phyloP scores from a whole-genome alignment of 139 green algal genomes.

The Picochlorum costavermella region DNA sequence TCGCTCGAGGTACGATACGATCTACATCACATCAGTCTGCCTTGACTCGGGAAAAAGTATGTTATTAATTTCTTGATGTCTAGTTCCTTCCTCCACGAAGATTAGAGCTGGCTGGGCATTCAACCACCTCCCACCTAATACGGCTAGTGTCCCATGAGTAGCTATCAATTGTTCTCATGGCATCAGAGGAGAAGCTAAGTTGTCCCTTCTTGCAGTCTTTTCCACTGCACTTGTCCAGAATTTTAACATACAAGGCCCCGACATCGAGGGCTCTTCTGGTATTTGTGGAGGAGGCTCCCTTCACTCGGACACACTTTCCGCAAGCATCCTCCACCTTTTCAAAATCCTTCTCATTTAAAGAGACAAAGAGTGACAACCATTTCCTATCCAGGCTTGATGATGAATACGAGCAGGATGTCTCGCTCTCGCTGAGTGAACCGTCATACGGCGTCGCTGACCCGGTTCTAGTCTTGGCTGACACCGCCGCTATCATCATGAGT shows the following conservation, averaged over 20 bases:
- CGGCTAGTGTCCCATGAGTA: background rate
- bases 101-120: background rate
- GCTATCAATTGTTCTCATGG: background rate
- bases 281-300: background rate
- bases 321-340: background rate
- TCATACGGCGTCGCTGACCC: no score
- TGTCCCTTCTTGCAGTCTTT: slow-evolving; percentile 1
- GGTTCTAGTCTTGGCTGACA: no score
- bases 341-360: background rate
- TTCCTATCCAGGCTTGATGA: background rate
- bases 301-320: background rate
- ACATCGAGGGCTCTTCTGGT: background rate
- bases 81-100: background rate
- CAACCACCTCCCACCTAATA: background rate
- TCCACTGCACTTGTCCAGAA: background rate
- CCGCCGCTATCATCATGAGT: no score
- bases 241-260: background rate
- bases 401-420: no score
- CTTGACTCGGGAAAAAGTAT: no score
- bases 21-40: no score
- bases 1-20: no score
- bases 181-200: background rate
- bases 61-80: no score
- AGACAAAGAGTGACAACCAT: background rate
- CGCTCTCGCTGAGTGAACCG: no score